Evolutionary conservation across 2,329 filamentous ascomycete species (phyloP), one percentile per base, ranked within the genome.

Genomic region (Clarireedia hainanense): DNA sequence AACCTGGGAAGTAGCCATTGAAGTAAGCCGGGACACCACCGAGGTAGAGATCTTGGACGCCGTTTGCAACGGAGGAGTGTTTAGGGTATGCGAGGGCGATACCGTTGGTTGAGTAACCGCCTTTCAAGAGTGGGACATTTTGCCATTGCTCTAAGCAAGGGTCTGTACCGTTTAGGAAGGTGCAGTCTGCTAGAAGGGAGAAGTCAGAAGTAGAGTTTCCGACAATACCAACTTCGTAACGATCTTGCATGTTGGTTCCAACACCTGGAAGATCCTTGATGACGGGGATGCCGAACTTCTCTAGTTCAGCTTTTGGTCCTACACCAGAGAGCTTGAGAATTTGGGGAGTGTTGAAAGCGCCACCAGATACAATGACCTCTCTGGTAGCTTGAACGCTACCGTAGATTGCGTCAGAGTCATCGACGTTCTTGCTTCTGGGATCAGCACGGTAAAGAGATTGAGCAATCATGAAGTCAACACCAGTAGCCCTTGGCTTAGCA

Each of bases 241-340:
- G 78, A 58, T 85, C 80, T 64, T 79, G 73, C 1, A 84, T 71
- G 68, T 85, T 84, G 36, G 72, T 74, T 40, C 83, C 84, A 14
- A 87, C 82, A 15, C 86, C 82, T 0, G 81, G 82, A 1, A 83
- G 72, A 63, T 85, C 75, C 4, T 50, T 80, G 39, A 83, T 63
- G 5, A 82, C 71, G 4, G 72, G 68, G 57, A 85, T 83, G 30
- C 71, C 66, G 62, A 77, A 61, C 23, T 60, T 60, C 30, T 63
- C 24, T 5, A 76, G 69, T 62, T 75, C 72, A 2, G 57, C 65
- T 20, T 60, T 63, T 12, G 71, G 71, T 0, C 75, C 74, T 36
- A 77, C 63, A 23, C 74, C 75, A 40, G 70, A 73, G 6, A 75
- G 68, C 64, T 75, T 75, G 17, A 77, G 71, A 43, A 77, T 64